Conservation (phyloP, 2,329 filamentous ascomycete species). For the Botrytis porri region DNA sequence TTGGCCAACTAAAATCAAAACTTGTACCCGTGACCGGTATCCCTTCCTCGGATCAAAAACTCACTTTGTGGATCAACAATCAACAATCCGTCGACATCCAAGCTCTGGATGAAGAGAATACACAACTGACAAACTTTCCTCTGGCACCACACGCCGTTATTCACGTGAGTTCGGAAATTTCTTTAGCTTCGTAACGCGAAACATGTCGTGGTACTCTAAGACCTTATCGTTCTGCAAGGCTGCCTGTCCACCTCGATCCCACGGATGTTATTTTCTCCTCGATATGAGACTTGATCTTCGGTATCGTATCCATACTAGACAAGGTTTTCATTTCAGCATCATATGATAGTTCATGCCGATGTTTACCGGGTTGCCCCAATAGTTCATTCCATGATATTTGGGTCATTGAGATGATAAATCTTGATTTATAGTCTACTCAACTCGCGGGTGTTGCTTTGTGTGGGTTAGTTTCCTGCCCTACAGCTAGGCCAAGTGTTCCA, state of each 20-base stretch:
- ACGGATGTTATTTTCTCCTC: background rate
- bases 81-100: conserved; percentile 63
- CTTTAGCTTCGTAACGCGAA: conserved; percentile 18
- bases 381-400: conserved; percentile 17
- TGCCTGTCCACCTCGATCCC: conserved; percentile 5
- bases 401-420: conserved; percentile 7
- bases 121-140: conserved; percentile 61
- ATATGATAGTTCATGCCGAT: conserved; percentile 15
- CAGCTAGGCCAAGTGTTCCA: conserved; percentile 12
- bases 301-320: conserved; percentile 5
- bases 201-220: conserved; percentile 21
- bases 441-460: conserved; percentile 2
- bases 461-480: conserved; percentile 12
- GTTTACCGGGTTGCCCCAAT: conserved; percentile 15
- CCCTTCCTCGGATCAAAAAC: conserved; percentile 72
- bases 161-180: conserved; percentile 60
- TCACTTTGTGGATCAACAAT: conserved; percentile 65
- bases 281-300: conserved; percentile 13
- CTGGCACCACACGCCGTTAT: conserved; percentile 75
- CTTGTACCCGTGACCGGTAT: conserved; percentile 92
- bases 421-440: background rate
- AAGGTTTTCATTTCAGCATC: background rate
- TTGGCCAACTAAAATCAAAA: conserved; percentile 78
- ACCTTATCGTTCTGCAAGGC: conserved; percentile 21
- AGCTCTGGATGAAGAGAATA: conserved; percentile 69